These are phyloP conservation scores for Microglena sp. DNA, from an alignment of 139 green algal species.

Conservation along the genomic window DNA sequence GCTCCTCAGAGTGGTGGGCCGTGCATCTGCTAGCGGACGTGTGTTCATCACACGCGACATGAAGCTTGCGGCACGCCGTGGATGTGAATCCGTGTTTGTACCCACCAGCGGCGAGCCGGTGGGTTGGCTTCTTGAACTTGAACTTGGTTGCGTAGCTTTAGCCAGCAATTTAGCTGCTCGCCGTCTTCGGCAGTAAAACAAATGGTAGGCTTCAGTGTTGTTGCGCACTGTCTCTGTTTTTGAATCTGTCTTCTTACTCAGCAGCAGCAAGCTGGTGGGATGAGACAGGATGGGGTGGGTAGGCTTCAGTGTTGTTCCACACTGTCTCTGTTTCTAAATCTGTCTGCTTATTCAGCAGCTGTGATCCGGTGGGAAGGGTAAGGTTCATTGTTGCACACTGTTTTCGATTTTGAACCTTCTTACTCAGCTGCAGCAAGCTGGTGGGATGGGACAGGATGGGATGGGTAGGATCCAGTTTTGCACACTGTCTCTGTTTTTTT, in stretches of 20 bases:
- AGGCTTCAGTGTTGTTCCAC: background rate
- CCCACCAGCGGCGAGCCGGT: conserved; percentile 10
- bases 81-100: conserved; percentile 26
- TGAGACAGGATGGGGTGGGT: no score
- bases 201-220: background rate
- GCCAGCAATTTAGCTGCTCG: background rate
- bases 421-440: no score
- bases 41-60: conserved; percentile 44
- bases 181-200: background rate
- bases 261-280: no score
- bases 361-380: no score
- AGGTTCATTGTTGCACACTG: background rate
- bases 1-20: conserved; percentile 2
- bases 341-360: no score
- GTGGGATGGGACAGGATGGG: no score
- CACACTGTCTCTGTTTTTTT: no score
- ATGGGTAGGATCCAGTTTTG: no score
- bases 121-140: background rate
- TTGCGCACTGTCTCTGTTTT: background rate
- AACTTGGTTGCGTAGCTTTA: background rate
- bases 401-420: no score
- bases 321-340: background rate
- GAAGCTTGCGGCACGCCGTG: conserved; percentile 27
- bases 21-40: conserved; percentile 22
- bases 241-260: background rate